Evolutionary conservation across 768 basidiomycete species (phyloP).

Genomic region (Auricularia sp.): DNA sequence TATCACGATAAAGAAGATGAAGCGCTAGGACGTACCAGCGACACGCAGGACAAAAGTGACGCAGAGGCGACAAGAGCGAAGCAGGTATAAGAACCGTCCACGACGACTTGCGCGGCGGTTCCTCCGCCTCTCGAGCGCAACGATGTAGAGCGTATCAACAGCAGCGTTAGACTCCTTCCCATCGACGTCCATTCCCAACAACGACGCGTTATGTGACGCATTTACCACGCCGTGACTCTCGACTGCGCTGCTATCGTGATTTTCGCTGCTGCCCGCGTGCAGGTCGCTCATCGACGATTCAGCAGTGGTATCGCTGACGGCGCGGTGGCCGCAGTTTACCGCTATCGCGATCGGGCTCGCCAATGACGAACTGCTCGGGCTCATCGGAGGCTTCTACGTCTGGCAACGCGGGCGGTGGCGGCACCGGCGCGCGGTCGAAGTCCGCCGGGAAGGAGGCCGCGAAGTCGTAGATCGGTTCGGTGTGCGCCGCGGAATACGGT

Average conservation of each 20-base stretch:
- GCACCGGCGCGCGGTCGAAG: background rate
- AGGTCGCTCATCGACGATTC: too few relatives aligned
- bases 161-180: background rate
- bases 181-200: background rate
- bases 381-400: too few relatives aligned
- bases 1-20: too few relatives aligned
- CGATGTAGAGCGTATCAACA: background rate
- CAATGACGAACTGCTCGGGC: too few relatives aligned
- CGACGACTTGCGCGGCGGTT: constrained; percentile 24
- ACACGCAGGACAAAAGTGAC: constrained; percentile 37
- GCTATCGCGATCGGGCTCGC: too few relatives aligned
- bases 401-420: background rate
- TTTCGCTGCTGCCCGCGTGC: too few relatives aligned
- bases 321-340: too few relatives aligned
- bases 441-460: background rate
- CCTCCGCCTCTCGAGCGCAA: background rate
- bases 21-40: constrained; percentile 18
- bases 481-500: background rate
- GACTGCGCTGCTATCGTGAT: too few relatives aligned
- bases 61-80: constrained; percentile 36
- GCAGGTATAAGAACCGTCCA: constrained; percentile 34
- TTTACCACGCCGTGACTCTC: too few relatives aligned
- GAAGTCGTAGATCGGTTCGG: background rate
- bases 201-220: too few relatives aligned
- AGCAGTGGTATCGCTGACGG: too few relatives aligned